Percentiles rank a stretch among this genome's conserved stretches.
Conservation (phyloP, 78 protist species). For the Dictyostelium brefeldianum region DNA sequence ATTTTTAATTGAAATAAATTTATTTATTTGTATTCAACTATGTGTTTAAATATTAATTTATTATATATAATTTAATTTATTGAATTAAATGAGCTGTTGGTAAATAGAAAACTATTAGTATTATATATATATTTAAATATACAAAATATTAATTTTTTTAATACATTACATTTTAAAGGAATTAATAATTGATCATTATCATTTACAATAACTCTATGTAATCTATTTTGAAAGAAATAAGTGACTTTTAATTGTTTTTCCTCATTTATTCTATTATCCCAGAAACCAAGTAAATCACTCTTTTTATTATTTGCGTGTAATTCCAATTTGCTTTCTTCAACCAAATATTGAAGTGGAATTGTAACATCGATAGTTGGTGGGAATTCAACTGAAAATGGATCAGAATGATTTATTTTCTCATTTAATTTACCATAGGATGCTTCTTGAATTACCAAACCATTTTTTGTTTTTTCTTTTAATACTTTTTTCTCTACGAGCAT, state of each 20-base stretch:
- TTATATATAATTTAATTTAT: neutral
- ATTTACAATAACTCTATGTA: conserved; percentile 32
- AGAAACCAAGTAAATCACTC: conserved; percentile 70
- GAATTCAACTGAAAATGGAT: neutral
- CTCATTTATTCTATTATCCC: conserved; percentile 75
- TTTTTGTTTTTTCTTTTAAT: conserved; percentile 48
- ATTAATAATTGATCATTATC: conserved; percentile 61
- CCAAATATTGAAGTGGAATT: conserved; percentile 70
- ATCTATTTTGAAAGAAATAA: conserved; percentile 63
- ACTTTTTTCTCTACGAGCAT: conserved; percentile 52
- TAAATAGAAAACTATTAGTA: neutral
- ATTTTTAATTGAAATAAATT: too few relatives aligned
- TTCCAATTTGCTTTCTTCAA: conserved; percentile 57
- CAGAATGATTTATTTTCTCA: neutral
- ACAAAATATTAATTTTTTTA: neutral
- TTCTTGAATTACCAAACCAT: conserved; percentile 72
- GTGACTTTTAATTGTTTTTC: conserved; percentile 54
- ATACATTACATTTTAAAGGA: conserved; percentile 74
- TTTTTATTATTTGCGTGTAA: conserved; percentile 51
- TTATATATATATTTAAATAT: neutral
- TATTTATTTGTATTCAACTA: too few relatives aligned
- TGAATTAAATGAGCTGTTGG: conserved; percentile 8
- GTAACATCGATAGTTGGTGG: conserved; percentile 72
- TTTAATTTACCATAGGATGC: conserved; percentile 53
- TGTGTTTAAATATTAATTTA: too few relatives aligned